Base-by-base conservation (phyloP, 257 asterid genomes). In the Ocimum tenuiflorum region DNA sequence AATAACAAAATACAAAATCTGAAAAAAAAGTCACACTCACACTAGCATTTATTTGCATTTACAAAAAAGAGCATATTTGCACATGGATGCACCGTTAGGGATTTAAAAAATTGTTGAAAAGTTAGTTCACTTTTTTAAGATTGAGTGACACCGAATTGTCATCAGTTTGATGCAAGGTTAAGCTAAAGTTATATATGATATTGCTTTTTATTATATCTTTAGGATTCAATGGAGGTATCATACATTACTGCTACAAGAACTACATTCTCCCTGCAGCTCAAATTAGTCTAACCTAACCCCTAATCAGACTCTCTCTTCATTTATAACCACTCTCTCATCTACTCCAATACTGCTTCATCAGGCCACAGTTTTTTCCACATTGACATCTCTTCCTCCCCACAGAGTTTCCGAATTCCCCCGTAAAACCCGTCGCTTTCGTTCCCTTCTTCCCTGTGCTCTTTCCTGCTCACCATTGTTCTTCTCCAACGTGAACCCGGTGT, bases 401-500 rank as follows among this genome's bases (percentile, higher is more conserved):
- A 9, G 46, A 90, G 77, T 60, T 85, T 90, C 6, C 87, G 75
- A 19, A 90, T 79, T 52, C 97, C 97, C 0, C 88, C 96, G 41
- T 88, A 90, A 51, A 86, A 90, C 24, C 97, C 97, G 64, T 82
- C 88, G 0, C 76, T 78, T 59, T 88, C 96, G 45, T 86, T 78
- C 27, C 97, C 97, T 72, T 80, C 87, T 77, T 88, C 97, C 11
- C 82, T 73, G 19, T 88, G 96, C 15, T 90, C 88, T 75, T 77
- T 84, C 78, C 97, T 75, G 54, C 39, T 80, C 12, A 88, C 68
- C 0, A 59, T 73, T 23, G 90, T 82, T 48, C 63, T 75, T 69
- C 95, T 84, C 97, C 97, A 90, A 58, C 91, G 91, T 0, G 95
- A 88, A 2, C 95, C 95, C 23, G 59, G 82, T 0, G 96, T 71